phyloP scores from a whole-genome alignment of 176 grass and related monocot species.

The Phragmites australis region DNA sequence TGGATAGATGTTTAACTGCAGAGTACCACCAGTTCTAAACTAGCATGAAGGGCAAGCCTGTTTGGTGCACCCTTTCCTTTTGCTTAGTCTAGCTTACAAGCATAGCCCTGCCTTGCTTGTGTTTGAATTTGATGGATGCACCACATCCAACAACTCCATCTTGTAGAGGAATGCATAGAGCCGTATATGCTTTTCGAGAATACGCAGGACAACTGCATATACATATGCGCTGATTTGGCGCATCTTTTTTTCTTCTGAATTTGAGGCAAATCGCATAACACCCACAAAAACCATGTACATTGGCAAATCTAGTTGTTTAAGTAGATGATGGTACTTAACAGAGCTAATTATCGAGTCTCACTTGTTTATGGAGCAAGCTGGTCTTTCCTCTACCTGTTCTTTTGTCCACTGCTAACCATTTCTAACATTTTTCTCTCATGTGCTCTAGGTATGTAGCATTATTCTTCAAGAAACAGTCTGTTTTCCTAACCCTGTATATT shows the following conservation, averaged over 20 bases:
- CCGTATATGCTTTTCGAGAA: not conserved
- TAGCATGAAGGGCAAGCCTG: slow-evolving; percentile 52
- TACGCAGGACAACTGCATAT: not conserved
- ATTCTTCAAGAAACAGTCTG: slow-evolving; percentile 44
- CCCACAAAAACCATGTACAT: too few relatives aligned
- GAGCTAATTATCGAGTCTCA: not conserved
- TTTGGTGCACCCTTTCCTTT: slow-evolving; percentile 50
- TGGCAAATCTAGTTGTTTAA: too few relatives aligned
- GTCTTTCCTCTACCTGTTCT: slow-evolving; percentile 24
- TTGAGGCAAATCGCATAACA: too few relatives aligned
- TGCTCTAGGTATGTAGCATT: slow-evolving; percentile 40
- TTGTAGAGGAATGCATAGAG: slow-evolving; percentile 14
- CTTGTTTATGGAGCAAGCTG: slow-evolving; percentile 19
- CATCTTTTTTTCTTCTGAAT: not conserved
- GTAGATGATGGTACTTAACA: not conserved
- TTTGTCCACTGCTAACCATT: slow-evolving; percentile 40
- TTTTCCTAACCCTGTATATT: slow-evolving; percentile 47
- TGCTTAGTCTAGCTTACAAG: slow-evolving; percentile 54
- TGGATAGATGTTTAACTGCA: slow-evolving; percentile 25
- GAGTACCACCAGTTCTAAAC: not conserved
- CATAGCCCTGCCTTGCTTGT: slow-evolving; percentile 44
- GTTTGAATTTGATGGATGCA: slow-evolving; percentile 35
- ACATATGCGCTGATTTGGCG: not conserved
- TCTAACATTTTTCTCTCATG: slow-evolving; percentile 35
- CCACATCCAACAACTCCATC: slow-evolving; percentile 36